Base-by-base conservation (phyloP, 139 green algal genomes). In the Chloropicon primus region DNA sequence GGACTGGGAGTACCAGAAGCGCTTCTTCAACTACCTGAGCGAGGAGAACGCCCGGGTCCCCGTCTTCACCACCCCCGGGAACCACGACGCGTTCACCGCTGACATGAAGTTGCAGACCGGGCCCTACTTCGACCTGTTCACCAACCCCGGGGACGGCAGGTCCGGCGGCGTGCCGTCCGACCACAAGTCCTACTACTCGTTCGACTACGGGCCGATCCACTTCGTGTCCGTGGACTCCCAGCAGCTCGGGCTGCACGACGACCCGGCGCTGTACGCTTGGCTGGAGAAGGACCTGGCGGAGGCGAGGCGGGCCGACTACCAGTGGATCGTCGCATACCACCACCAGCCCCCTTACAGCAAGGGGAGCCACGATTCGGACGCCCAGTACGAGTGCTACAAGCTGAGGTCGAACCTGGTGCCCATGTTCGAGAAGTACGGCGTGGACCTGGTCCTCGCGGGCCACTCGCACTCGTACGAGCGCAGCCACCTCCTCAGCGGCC, bases 391-490 rank as follows among this genome's bases (percentile, higher is more conserved):
- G 17, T 28, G 27, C 73, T 27, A 22, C 73, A 28, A 76, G 25
- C 27, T 76, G 27, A 27, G 73, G 24, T 24, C 27, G 2, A 76
- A 28, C 17, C 28, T 76, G 41, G 25, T 76, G 2, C 73, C 73
- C 2, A 76, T 28, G 17, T 28, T 76, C 2, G 73, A 76, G 25
- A 26, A 28, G 25, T 28, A 76, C n/a, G 73, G 73, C 73, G 25
- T 41, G 17, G 73, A 76, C n/a, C 2, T 76, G 24, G 27, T 76
- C 73, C 24, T 76, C 2, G 27, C 73, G 21, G 73, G 73, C 25
- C 73, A 76, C 73, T 76, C 73, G 2, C 73, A 76, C 73, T 76
- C 73, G 25, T 76, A 76, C 73, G 73, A 76, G 73, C n/a, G 73
- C 2, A 54, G 25, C 5, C 73, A 76, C 73, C 25, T 76, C 25